Evolutionary conservation across 441 rosid species (phyloP).

Genomic region (Theobroma grandiflorum): DNA sequence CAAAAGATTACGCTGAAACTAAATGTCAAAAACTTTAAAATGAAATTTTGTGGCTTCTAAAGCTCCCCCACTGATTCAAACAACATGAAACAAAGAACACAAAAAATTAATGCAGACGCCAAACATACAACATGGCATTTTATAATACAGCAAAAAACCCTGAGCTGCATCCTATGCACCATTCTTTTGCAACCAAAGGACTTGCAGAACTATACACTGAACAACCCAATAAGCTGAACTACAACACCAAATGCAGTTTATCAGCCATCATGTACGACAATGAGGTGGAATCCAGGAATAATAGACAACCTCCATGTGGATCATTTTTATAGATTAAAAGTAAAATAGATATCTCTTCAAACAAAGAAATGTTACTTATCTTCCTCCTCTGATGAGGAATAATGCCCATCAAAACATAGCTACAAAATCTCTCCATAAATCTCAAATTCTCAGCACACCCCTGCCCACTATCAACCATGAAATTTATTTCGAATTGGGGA

Average conservation of each 20-base stretch:
- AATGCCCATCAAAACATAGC: background rate
- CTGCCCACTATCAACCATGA: background rate
- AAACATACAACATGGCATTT: constrained; percentile 26
- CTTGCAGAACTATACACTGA: background rate
- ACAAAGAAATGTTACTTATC: background rate
- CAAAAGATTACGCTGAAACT: background rate
- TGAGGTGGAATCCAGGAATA: background rate
- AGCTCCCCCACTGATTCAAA: background rate
- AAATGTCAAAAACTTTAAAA: constrained; percentile 19
- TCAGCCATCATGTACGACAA: background rate
- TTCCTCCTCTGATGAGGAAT: background rate
- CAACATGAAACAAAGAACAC: background rate
- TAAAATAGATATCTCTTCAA: background rate
- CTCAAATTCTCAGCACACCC: background rate
- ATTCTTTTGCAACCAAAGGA: constrained; percentile 5
- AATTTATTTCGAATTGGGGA: background rate
- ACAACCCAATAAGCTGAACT: background rate
- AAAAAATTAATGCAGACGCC: background rate
- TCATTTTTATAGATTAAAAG: constrained; percentile 3
- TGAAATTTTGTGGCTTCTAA: background rate
- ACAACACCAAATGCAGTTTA: background rate
- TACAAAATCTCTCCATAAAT: background rate
- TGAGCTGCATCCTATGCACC: background rate
- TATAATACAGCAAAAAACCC: background rate
- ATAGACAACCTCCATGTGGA: background rate